These are phyloP conservation scores for Achaetomium macrosporum DNA, from an alignment of 2,329 filamentous ascomycete species.

Conservation along the genomic window DNA sequence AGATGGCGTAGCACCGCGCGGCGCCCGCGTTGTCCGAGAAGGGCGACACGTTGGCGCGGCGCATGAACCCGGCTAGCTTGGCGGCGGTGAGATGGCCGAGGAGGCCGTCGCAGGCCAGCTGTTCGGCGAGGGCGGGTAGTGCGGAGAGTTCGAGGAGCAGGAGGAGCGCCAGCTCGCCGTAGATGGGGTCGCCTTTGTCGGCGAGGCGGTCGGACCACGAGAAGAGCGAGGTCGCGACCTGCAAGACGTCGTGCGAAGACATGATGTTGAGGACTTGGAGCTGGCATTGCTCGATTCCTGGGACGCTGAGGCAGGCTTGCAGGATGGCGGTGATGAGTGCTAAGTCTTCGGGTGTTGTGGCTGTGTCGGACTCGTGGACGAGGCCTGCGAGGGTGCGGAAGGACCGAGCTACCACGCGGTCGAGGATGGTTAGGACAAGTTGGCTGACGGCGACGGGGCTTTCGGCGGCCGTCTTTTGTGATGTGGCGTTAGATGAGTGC, in stretches of 20 bases:
- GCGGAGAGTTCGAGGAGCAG: conserved; percentile 85
- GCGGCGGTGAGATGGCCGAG: conserved; percentile 74
- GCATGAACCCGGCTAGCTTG: conserved; percentile 71
- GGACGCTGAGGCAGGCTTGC: conserved; percentile 75
- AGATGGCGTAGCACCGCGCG: conserved; percentile 78
- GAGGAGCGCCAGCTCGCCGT: conserved; percentile 84
- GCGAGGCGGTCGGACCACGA: conserved; percentile 87
- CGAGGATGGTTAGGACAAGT: conserved; percentile 71
- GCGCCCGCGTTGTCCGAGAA: conserved; percentile 65
- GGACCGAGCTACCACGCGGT: conserved; percentile 71
- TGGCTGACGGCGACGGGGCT: conserved; percentile 46
- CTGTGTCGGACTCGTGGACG: conserved; percentile 67
- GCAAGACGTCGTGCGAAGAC: conserved; percentile 64
- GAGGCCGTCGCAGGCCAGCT: conserved; percentile 81
- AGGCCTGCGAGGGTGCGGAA: conserved; percentile 76
- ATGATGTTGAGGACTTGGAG: conserved; percentile 66
- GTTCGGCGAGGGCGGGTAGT: conserved; percentile 75
- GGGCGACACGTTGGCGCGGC: conserved; percentile 64
- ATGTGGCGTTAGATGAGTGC: conserved; percentile 29
- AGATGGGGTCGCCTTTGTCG: conserved; percentile 75
- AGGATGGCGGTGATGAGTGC: conserved; percentile 81
- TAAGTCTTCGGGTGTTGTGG: conserved; percentile 71
- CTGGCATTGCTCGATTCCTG: conserved; percentile 66
- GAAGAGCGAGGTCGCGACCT: conserved; percentile 80
- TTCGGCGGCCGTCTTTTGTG: conserved; percentile 28